Conservation (phyloP, 345 rosid genomes). For the Corchorus capsularis region DNA sequence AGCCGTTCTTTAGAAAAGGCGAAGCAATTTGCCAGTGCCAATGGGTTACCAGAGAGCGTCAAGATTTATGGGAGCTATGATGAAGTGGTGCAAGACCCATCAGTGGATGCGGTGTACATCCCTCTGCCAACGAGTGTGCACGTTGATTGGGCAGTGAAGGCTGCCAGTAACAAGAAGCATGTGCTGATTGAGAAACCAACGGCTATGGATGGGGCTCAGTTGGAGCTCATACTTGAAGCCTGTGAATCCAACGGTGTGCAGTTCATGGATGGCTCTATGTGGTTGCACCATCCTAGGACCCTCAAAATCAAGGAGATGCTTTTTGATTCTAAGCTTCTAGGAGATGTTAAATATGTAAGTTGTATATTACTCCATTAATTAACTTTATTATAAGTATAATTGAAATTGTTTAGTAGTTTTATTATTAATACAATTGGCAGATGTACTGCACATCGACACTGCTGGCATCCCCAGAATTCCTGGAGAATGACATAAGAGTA, state of each 20-base stretch:
- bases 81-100: conserved; percentile 46
- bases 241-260: conserved; percentile 65
- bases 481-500: conserved; percentile 37
- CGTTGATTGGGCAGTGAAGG: conserved; percentile 55
- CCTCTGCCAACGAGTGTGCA: conserved; percentile 61
- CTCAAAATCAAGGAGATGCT: conserved; percentile 47
- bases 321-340: conserved; percentile 47
- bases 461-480: conserved; percentile 28
- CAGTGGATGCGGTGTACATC: conserved; percentile 62
- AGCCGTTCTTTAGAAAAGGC: conserved; percentile 67
- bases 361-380: no score
- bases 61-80: conserved; percentile 61
- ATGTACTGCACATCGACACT: conserved; percentile 51
- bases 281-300: conserved; percentile 80
- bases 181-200: conserved; percentile 68
- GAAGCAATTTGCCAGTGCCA: conserved; percentile 41
- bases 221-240: conserved; percentile 57
- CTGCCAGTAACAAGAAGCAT: conserved; percentile 62
- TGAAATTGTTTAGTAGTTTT: no score
- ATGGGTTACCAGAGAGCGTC: conserved; percentile 41
- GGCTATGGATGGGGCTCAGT: conserved; percentile 51
- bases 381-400: no score
- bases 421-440: conserved; percentile 24
- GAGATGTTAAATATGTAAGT: conserved; percentile 35
- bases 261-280: conserved; percentile 79